Evolutionary conservation across 352 stramenopile genomes (phyloP), one percentile per base, ranked within the genome.

Genomic region (Globisporangium alternatum): DNA sequence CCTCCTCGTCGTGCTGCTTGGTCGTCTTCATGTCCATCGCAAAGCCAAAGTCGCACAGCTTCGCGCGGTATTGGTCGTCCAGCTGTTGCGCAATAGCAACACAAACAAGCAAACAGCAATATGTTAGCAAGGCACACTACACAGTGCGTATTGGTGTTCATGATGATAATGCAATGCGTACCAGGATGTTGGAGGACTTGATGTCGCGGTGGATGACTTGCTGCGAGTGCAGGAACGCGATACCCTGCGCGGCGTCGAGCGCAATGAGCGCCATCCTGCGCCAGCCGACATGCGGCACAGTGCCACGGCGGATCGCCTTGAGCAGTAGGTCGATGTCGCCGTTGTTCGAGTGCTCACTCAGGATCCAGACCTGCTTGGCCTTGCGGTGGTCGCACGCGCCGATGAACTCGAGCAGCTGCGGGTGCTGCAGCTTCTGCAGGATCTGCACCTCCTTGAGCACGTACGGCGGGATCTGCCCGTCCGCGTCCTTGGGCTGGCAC

Each of bases 151-250:
- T 28, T 22, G 43, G 3, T 22, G 43, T 48, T n/a, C 15, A 21
- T 41, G 35, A 12, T 41, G 35, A 4, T 3, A 19, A 41, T 41
- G 43, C 10, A 21, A 33, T 4, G 59, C 57, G 22, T 66, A 78
- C 70, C 43, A 95, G 59, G 33, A 95, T 93, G 60, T 95, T 95
- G 62, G 83, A 91, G n/a, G 85, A 91, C 69, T 96, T 96, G 67
- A 96, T 91, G 65, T 96, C 87, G 13, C 87, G 78, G 56, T 96
- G 87, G 60, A 96, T 88, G 60, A 93, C 83, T 56, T 77, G 72
- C 35, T 76, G 75, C 48, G 79, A 76, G 76, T 99, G 97, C 58
- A 99, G 72, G 77, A 99, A 99, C 55, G 92, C 82, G 60, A 99
- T 93, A 63, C 95, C 97, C 55, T 88, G 76, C 0, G 96, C 93